Base-by-base conservation (phyloP, 2,329 filamentous ascomycete species). In the Ceratocystis lukuohia region DNA sequence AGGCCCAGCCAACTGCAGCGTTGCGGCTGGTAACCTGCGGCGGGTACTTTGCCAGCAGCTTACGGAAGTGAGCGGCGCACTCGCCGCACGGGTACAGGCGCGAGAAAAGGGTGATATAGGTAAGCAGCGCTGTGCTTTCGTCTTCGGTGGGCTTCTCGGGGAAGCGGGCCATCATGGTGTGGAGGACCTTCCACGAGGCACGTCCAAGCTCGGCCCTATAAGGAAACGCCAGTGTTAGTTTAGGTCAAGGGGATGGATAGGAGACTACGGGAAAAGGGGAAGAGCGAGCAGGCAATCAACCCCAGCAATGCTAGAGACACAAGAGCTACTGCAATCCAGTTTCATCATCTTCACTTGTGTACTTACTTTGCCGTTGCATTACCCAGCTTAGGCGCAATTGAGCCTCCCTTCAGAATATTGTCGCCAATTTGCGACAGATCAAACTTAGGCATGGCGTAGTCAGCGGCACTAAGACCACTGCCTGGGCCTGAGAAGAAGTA, bases 331-430 rank as follows among this genome's bases (percentile, higher is more conserved):
- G 48, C 48, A 20, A 10, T 8, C 6, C 20, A 7, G 10, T 25
- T 17, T 4, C 8, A 28, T 28, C 15, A 25, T 10, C 22, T 53
- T 10, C 3, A 53, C 10, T 25, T 53, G 6, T 37, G 62, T 45
- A 72, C 80, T 62, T 78, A 88, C 86, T 93, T 94, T 65, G 84
- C 79, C 5, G 89, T 94, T 68, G 87, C 88, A 76, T 94, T 94
- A 72, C 89, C 89, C 65, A 94, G 78, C 76, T 90, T 91, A 1
- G 88, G 87, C 63, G 89, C 89, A 71, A 91, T 93, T 2, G 85
- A 86, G 66, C 84, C 84, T 66, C 88, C 88, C 20, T 80, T 79
- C 25, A 91, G 78, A 20, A 87, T 75, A 56, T 75, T 75, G 30
- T 77, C 74, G 1, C 82, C 76, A 33, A 83, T 70, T 37, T 73